Conservation (phyloP, 495 filamentous ascomycete species). For the Trichoderma virens region DNA sequence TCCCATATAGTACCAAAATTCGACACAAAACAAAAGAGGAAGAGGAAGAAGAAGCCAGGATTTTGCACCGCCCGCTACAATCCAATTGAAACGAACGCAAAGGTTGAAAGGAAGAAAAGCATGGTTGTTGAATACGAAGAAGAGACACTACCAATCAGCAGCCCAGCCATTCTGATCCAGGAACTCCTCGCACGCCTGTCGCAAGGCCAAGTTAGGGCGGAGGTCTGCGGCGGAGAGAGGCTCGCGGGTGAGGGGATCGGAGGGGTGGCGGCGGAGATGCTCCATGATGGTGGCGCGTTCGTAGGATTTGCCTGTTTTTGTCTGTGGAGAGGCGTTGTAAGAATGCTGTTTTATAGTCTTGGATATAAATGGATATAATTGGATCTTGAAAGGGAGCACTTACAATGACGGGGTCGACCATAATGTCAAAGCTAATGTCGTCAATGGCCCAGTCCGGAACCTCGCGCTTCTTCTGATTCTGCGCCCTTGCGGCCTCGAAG, state of each 20-base stretch:
- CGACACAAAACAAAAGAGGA: no score
- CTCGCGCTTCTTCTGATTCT: conserved; percentile 47
- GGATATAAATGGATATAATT: no score
- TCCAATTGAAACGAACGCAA: no score
- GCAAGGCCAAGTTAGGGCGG: conserved; percentile 75
- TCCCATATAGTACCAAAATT: no score
- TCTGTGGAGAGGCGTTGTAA: conserved; percentile 34
- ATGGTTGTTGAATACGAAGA: no score
- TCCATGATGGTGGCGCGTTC: conserved; percentile 83
- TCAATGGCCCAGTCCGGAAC: conserved; percentile 87
- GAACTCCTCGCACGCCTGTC: conserved; percentile 77
- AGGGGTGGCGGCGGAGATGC: conserved; percentile 65
- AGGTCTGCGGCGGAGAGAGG: conserved; percentile 65
- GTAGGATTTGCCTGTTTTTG: conserved; percentile 80
- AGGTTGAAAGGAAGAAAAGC: no score
- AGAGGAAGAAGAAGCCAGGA: no score
- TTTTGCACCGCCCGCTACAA: no score
- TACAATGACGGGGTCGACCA: conserved; percentile 85
- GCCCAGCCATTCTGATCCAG: conserved; percentile 87
- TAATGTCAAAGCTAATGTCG: conserved; percentile 81
- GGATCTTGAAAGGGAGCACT: conserved; percentile 18
- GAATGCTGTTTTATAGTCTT: conserved; percentile 6
- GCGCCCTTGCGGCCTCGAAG: conserved; percentile 52
- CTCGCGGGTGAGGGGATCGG: conserved; percentile 78
- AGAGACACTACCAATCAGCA: conserved; percentile 83